phyloP scores from a whole-genome alignment of 1,284 basidiomycete species.

The Coniophora puteana region DNA sequence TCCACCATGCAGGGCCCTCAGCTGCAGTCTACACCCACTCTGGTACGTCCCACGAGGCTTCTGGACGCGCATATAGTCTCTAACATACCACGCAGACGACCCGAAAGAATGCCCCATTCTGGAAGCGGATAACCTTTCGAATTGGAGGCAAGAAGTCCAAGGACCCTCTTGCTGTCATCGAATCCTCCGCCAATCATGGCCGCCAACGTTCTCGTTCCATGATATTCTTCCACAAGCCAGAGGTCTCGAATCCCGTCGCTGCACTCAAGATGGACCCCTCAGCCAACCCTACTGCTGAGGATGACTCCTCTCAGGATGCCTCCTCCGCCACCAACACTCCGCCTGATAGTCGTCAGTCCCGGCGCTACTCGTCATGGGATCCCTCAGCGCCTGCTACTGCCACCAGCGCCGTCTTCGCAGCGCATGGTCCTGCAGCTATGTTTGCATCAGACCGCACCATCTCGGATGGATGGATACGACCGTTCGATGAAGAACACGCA shows the following conservation, averaged over 20 bases:
- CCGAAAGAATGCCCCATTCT: too few species aligned
- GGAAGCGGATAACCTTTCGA: too few species aligned
- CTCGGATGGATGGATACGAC: not conserved
- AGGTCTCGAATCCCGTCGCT: slow-evolving; percentile 40
- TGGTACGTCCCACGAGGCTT: too few species aligned
- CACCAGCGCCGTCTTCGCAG: slow-evolving; percentile 13
- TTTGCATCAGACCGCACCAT: slow-evolving; percentile 10
- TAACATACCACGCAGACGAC: too few species aligned
- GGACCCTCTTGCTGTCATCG: slow-evolving; percentile 17
- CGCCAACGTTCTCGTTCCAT: slow-evolving; percentile 24
- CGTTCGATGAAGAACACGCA: slow-evolving; percentile 6
- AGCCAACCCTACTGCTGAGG: slow-evolving; percentile 24
- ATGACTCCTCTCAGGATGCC: slow-evolving; percentile 30
- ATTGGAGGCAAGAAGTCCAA: slow-evolving; percentile 15
- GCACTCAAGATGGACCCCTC: slow-evolving; percentile 27
- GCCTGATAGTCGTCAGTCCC: slow-evolving; percentile 11
- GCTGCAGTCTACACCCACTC: too few species aligned
- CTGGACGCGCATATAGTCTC: too few species aligned
- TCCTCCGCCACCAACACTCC: slow-evolving; percentile 22
- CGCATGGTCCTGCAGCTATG: slow-evolving; percentile 6
- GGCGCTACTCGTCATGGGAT: slow-evolving; percentile 23
- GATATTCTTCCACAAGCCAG: slow-evolving; percentile 36
- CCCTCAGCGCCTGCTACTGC: slow-evolving; percentile 5
- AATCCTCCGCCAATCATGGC: slow-evolving; percentile 16
- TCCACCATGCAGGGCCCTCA: too few species aligned